Evolutionary conservation across 169 alveolate genomes (phyloP), one percentile per base, ranked within the genome.

Genomic region (Cryptosporidium muris): DNA sequence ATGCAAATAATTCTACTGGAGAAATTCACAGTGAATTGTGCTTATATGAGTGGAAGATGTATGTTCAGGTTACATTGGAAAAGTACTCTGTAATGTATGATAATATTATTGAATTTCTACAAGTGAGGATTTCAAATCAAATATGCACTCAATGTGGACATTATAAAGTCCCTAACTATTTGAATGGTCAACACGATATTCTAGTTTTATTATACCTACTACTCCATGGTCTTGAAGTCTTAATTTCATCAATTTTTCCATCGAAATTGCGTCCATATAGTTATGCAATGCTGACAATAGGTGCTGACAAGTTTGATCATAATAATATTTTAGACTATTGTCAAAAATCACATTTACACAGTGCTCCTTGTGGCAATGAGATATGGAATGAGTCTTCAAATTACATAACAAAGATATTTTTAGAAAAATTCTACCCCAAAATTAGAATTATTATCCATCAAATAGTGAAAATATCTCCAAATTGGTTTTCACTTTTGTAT

Each of bases 291-390:
- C 62, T 58, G 25, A 60, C 85, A 40, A 74, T 74, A 43, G 85
- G 85, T 16, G 85, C 85, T n/a, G 85, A 74, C 34, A 74, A 74
- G 11, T 74, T 74, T 48, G 63, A 48, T 11, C 63, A 58, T 43
- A 6, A 58, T 54, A 58, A 43, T 48, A 74, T 74, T 45, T 43
- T 74, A 58, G 85, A 74, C 0, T 74, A 74, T 34, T 54, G 85
- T 12, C 47, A 62, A 9, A 49, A 38, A 7, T 11, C 60, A 5
- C 60, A 58, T 11, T 48, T 40, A 16, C 4, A 45, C 14, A 74
- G 42, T 2, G 14, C 37, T n/a, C 38, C 52, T 2, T 36, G 36
- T 3, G 38, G 11, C 36, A 3, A 43, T 2, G 34, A 38, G 1
- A 37, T 66, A 16, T 51, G 37, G 2, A 66, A 58, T 3, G 74